These are phyloP conservation scores for Suhomyces kunorum DNA, from an alignment of 1,139 yeast species.

Conservation along the genomic window DNA sequence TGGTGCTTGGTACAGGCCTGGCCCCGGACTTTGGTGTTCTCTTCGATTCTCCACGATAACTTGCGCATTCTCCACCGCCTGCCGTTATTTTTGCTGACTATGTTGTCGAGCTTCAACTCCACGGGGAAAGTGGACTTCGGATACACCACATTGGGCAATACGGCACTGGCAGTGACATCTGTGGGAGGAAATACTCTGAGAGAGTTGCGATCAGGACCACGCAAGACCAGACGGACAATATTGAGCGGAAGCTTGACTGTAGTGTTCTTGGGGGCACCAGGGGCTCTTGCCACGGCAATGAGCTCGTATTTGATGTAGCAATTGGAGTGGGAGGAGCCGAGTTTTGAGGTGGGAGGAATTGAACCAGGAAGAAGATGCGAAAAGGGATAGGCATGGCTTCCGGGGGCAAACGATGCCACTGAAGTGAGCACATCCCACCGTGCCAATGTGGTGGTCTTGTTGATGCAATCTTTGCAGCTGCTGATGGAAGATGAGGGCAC, in stretches of 20 bases:
- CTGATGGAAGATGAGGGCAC: slow-evolving; percentile 53
- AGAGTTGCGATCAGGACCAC: slow-evolving; percentile 85
- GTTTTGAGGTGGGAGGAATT: slow-evolving; percentile 75
- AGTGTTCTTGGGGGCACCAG: slow-evolving; percentile 29
- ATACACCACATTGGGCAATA: slow-evolving; percentile 82
- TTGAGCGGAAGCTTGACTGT: slow-evolving; percentile 66
- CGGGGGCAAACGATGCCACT: slow-evolving; percentile 56
- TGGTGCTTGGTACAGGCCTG: slow-evolving; percentile 59
- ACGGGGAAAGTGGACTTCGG: slow-evolving; percentile 86
- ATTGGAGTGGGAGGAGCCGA: slow-evolving; percentile 56
- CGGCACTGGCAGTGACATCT: slow-evolving; percentile 80
- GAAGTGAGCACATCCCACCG: slow-evolving; percentile 81
- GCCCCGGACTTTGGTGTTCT: slow-evolving; percentile 62
- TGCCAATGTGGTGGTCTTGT: slow-evolving; percentile 62
- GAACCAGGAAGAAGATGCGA: slow-evolving; percentile 90
- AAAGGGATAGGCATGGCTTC: slow-evolving; percentile 87
- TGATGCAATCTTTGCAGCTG: slow-evolving; percentile 59
- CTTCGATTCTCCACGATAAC: slow-evolving; percentile 88
- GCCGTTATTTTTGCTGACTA: slow-evolving; percentile 50
- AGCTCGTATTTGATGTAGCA: slow-evolving; percentile 71
- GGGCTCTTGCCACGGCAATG: slow-evolving; percentile 52
- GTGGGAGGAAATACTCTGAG: slow-evolving; percentile 95
- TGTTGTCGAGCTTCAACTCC: slow-evolving; percentile 79
- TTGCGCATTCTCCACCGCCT: slow-evolving; percentile 94
- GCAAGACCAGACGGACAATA: slow-evolving; percentile 71